Evolutionary conservation across 768 basidiomycete genomes (phyloP), one percentile per base, ranked within the genome.

Genomic region (Auricularia sp.): DNA sequence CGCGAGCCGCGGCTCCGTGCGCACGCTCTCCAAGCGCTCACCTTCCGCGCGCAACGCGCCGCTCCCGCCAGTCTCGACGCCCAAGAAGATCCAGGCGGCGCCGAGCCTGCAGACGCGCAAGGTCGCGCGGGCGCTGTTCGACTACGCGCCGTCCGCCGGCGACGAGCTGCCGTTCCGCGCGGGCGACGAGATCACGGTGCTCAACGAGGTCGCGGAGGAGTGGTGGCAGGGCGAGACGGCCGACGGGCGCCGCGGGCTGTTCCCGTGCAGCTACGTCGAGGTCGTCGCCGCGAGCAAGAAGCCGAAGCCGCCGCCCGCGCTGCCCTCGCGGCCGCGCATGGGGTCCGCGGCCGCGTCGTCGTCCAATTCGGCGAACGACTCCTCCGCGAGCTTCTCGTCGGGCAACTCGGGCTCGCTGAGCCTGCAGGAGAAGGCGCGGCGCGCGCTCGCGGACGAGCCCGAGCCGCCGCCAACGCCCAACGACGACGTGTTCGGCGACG

Each of bases 211-310:
- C 0, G 78, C 92, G 39, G 89, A 91, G 67, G 92, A 85, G 66
- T 95, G 94, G 94, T 95, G 92, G 89, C 83, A 93, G 78, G 94
- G 93, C 6, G 85, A 89, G 71, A 72, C 85, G 39, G 76, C 82
- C 64, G 24, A 29, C 56, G 56, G 56, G 34, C 11, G 29, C 13
- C 91, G 90, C 62, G 94, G 94, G 14, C 73, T 96, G 51, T 95
- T 97, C 80, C 94, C 94, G 0, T 81, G 84, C 1, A 81, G 85
- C 5, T 89, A 92, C 74, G 87, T 85, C 8, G 89, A 92, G 64
- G 72, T 70, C 10, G 70, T 74, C 58, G 16, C 73, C 24, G 62
- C 70, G 4, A 67, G 70, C 1, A 63, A 68, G 42, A 68, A 68
- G 39, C 74, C 74, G 1, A 63, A 68, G 42, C 69, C 68, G 39